Conservation (phyloP, 371 early-diverging fungal species). For the Thermomucor indicae-seudaticae region DNA sequence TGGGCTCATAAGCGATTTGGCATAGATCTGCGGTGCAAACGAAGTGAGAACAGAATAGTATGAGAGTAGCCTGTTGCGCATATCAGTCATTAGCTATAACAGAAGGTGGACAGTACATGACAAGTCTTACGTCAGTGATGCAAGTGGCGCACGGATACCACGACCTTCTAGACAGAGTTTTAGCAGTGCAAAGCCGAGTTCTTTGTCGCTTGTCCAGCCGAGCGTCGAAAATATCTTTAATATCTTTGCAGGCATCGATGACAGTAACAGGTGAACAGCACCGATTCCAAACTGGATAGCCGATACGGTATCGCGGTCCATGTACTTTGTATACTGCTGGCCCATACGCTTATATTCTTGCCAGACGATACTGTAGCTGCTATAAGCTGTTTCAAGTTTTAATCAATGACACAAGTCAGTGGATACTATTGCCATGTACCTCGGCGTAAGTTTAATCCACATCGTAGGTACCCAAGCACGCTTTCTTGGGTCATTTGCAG, state of each 20-base stretch:
- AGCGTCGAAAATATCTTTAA: conserved; percentile 53
- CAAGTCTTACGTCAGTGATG: conserved; percentile 47
- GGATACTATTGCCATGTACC: conserved; percentile 24
- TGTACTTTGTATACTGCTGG: conserved; percentile 29
- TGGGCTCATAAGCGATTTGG: conserved; percentile 20
- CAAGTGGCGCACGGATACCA: conserved; percentile 53
- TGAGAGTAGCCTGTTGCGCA: conserved; percentile 14
- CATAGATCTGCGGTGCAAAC: conserved; percentile 20
- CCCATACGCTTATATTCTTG: conserved; percentile 49
- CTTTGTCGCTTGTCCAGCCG: conserved; percentile 56
- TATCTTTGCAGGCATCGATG: conserved; percentile 55
- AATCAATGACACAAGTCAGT: background rate
- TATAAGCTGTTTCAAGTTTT: conserved; percentile 24
- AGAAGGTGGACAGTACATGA: background rate
- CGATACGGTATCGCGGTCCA: conserved; percentile 41
- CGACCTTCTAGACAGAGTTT: conserved; percentile 51
- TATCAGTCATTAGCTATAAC: background rate
- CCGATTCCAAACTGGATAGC: conserved; percentile 54
- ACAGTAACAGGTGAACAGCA: conserved; percentile 54
- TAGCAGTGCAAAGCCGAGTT: conserved; percentile 54
- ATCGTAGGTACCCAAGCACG: conserved; percentile 55
- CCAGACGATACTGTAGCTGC: conserved; percentile 45
- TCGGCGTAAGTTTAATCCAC: conserved; percentile 55
- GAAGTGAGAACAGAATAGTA: conserved; percentile 23
- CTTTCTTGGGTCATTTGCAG: conserved; percentile 54